Evolutionary conservation across 2,329 filamentous ascomycete species (phyloP).

Genomic region (Chrysoporthe deuterocubensis): DNA sequence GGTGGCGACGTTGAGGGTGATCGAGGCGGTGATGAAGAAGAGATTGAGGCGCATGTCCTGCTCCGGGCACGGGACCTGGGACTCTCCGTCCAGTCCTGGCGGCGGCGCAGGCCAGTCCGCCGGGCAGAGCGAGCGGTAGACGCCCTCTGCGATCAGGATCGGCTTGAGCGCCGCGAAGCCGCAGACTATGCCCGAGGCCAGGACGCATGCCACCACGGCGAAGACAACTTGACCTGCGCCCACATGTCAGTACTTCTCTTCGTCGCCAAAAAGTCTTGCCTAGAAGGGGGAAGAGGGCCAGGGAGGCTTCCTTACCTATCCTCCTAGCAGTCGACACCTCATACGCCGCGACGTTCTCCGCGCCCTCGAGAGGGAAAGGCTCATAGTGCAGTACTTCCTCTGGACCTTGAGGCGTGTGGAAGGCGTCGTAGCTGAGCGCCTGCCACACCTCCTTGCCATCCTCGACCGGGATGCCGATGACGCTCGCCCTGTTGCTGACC

Average conservation of each 20-base stretch:
- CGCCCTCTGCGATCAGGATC: constrained; percentile 60
- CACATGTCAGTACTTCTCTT: not conserved
- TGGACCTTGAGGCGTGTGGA: constrained; percentile 8
- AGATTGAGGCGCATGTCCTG: constrained; percentile 61
- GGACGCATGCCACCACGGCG: constrained; percentile 68
- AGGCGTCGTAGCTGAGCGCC: constrained; percentile 26
- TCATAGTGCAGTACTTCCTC: constrained; percentile 12
- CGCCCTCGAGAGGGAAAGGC: constrained; percentile 14
- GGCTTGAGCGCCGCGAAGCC: constrained; percentile 69
- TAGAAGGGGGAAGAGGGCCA: too few species aligned
- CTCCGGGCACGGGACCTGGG: constrained; percentile 53
- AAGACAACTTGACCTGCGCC: constrained; percentile 61
- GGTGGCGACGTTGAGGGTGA: constrained; percentile 67
- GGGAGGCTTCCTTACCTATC: constrained; percentile 33
- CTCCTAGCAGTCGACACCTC: constrained; percentile 37
- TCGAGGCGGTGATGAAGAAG: constrained; percentile 55
- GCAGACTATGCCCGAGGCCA: constrained; percentile 68
- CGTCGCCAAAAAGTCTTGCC: too few species aligned
- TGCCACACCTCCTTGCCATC: constrained; percentile 25
- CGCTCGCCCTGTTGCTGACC: not conserved
- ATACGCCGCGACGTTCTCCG: constrained; percentile 35
- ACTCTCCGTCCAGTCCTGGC: constrained; percentile 5
- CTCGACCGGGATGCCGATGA: constrained; percentile 8
- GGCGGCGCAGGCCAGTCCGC: constrained; percentile 18
- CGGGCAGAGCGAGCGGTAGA: constrained; percentile 59